Evolutionary conservation across 2,329 filamentous ascomycete genomes (phyloP), one percentile per base, ranked within the genome.

Genomic region (Diaporthe sp.): DNA sequence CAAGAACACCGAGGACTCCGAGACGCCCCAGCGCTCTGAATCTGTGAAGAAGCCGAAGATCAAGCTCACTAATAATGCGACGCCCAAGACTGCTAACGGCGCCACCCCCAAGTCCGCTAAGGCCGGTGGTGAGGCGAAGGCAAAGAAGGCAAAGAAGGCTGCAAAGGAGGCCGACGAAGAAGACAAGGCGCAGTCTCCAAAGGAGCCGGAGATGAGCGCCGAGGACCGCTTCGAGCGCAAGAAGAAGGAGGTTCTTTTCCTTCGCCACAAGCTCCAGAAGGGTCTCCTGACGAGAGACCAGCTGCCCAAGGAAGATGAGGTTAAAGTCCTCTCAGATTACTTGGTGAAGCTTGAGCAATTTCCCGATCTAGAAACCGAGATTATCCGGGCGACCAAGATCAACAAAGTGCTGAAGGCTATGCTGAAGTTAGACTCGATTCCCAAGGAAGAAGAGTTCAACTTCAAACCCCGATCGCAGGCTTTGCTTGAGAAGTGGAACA

Each of bases 401-500:
- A 96, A 98, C 91, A 99, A 99, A 87, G 96, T 99, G 15, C 89
- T 99, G 74, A 98, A 97, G 87, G 95, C 94, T 6, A 97, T 99
- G 79, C 88, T 98, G 80, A 98, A 98, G 87, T 88, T 99, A 12
- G 90, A 93, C 58, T 89, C 89, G 4, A 98, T 99, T 79, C 96
- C 96, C 7, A 93, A 93, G 77, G 97, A 99, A 78, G 94, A 96
- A 49, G 94, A 98, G 79, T 97, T 93, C 84, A 87, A 94, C 73
- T 98, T 99, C 90, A 97, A 97, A 87, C 88, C 92, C 78, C 93
- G 97, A 70, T 96, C 95, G 49, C 90, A 94, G 78, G 88, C 90
- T 8, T 89, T 99, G 65, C 88, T 98, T n/a, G 92, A 93, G 78
- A 94, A 93, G 84, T 99, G 97, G 97, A 97, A 94, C 83, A 93